phyloP scores from a whole-genome alignment of 192 early-diverging fungal species.

The Podila clonocystis region DNA sequence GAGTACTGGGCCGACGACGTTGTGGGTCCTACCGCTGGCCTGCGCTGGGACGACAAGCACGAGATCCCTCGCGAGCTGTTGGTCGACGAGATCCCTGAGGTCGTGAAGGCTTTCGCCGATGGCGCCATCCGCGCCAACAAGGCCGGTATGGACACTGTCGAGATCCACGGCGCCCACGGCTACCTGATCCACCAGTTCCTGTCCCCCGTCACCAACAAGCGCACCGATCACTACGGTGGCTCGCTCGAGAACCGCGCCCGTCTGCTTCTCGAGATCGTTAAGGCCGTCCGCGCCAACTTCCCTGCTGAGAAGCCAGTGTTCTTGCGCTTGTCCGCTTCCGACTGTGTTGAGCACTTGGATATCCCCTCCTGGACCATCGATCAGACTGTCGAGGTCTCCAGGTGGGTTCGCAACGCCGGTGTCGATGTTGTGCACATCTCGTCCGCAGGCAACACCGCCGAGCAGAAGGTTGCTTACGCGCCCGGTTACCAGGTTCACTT shows the following conservation, averaged over 20 bases:
- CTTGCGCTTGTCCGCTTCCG: constrained; percentile 84
- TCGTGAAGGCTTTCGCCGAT: constrained; percentile 71
- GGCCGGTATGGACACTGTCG: constrained; percentile 90
- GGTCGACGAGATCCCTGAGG: constrained; percentile 70
- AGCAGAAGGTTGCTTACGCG: constrained; percentile 58
- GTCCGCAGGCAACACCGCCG: constrained; percentile 72
- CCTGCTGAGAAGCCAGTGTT: constrained; percentile 66
- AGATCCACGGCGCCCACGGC: constrained; percentile 93
- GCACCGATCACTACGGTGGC: constrained; percentile 94
- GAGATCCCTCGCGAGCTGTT: constrained; percentile 66
- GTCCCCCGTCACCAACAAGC: constrained; percentile 84
- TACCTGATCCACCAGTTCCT: constrained; percentile 88
- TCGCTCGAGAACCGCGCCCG: constrained; percentile 85
- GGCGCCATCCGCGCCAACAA: constrained; percentile 76
- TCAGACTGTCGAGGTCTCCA: constrained; percentile 74
- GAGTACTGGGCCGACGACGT: constrained; percentile 78
- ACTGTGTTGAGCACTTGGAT: constrained; percentile 65
- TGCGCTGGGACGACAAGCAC: constrained; percentile 50
- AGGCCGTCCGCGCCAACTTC: constrained; percentile 73
- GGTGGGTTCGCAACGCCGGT: constrained; percentile 68
- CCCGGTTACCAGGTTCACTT: constrained; percentile 80
- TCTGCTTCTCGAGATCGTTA: constrained; percentile 65
- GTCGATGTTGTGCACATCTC: constrained; percentile 93
- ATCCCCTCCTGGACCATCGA: constrained; percentile 71
- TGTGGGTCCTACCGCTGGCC: constrained; percentile 67